A percentile compares a stretch with the other conserved stretches of the same genome.
Evolutionary conservation across 164 flowering plant species (phyloP).

Genomic region (Nymphaea thermarum): DNA sequence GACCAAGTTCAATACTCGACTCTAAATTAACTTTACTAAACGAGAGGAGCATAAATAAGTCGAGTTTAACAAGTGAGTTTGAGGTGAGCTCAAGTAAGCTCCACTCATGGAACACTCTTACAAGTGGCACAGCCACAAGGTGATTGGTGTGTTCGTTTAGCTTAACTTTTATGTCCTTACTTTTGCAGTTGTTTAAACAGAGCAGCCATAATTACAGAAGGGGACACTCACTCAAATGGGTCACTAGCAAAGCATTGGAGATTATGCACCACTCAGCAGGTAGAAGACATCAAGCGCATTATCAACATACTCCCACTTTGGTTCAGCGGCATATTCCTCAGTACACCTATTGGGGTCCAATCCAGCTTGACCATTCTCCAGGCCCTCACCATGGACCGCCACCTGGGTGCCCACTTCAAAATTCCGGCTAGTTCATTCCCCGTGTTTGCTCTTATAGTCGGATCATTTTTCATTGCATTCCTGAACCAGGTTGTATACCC

Average conservation of each 20-base stretch:
- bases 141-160: too few relatives aligned
- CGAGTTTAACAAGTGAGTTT: too few relatives aligned
- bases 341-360: constrained; percentile 12
- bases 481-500: constrained; percentile 6
- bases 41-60: too few relatives aligned
- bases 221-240: constrained; percentile 24
- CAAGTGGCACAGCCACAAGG: too few relatives aligned
- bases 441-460: constrained; percentile 17
- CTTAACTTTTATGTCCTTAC: too few relatives aligned
- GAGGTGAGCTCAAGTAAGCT: too few relatives aligned
- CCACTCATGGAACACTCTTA: too few relatives aligned
- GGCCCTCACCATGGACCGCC: constrained; percentile 46
- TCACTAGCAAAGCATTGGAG: constrained; percentile 21
- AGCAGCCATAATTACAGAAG: constrained; percentile 27
- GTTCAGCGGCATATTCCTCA: constrained; percentile 23
- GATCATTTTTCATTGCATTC: constrained; percentile 48
- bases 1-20: too few relatives aligned
- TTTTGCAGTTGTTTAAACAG: constrained; percentile 25
- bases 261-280: constrained; percentile 23
- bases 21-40: too few relatives aligned
- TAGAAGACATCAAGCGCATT: constrained; percentile 23
- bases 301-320: constrained; percentile 27
- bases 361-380: constrained; percentile 26
- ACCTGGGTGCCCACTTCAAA: constrained; percentile 25
- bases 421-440: constrained; percentile 46